Base-by-base conservation (phyloP, 495 filamentous ascomycete species). In the Trichoderma gamsii region DNA sequence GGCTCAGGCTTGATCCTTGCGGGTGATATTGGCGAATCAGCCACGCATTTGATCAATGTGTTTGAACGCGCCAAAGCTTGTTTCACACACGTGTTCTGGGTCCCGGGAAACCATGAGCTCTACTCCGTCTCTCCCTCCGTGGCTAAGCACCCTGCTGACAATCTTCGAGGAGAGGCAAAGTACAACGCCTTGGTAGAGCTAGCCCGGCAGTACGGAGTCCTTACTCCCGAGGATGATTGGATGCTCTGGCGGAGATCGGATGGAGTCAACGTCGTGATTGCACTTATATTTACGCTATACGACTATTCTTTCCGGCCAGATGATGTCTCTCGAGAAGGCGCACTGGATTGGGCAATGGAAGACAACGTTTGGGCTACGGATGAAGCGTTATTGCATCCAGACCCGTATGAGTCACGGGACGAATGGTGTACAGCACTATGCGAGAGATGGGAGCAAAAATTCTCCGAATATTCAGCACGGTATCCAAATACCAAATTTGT, bases 51-150 rank as follows among this genome's bases (percentile, higher is more conserved):
- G 6, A 69, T 70, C 27, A 69, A 73, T 16, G 74, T 72, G 21
- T 77, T 77, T 68, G 23, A 49, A 2, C 64, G 64, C 7, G 75
- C 70, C 35, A 77, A 68, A 44, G 69, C 71, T 43, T 70, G 69
- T 15, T 77, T 77, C 66, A 63, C 49, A 1, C 65, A 70, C 12
- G 75, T 77, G 11, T 77, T 73, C 46, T 77, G 75, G 75, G 76
- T 74, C 35, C 75, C 75, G 4, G 75, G 75, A 35, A 77, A 77
- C 67, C 75, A 77, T 64, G 75, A 77, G 72, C 73, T 77, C 63
- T 77, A 77, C 72, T 73, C 74, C 12, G 67, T 76, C 69, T 65
- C 43, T 27, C 68, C 72, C 65, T 66, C 72, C 18, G 67, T 66
- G 12, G 72, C 70, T n/a, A 69, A 73, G 64, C 64, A 65, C 9